A percentile compares a stretch with the other conserved stretches of the same genome.
phyloP scores from a whole-genome alignment of 169 alveolate genomes.

The Plasmodium adleri region DNA sequence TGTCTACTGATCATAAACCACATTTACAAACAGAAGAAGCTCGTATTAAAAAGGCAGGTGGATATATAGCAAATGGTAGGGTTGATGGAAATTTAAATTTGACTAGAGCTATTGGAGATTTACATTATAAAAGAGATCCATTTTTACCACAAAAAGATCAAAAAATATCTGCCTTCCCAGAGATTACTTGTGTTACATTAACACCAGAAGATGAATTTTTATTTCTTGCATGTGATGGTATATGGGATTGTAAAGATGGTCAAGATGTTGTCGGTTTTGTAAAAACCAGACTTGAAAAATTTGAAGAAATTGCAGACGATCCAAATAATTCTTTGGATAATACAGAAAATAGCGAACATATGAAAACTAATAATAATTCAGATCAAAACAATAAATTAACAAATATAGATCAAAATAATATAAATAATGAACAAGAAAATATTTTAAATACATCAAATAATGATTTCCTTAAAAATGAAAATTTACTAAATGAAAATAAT shows the following conservation, averaged over 20 bases:
- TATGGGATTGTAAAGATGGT: conserved; percentile 97
- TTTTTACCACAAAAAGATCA: conserved; percentile 92
- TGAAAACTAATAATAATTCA: conserved; percentile 3
- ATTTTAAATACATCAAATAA: not conserved
- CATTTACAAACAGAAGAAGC: conserved; percentile 93
- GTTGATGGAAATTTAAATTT: conserved; percentile 97
- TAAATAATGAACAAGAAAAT: not conserved
- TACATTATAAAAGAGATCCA: conserved; percentile 94
- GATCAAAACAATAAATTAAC: conserved; percentile 34
- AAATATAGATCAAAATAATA: conserved; percentile 6
- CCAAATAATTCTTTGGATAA: conserved; percentile 6
- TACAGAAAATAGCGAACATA: conserved; percentile 8
- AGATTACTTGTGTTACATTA: conserved; percentile 89
- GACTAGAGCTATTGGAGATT: conserved; percentile 98
- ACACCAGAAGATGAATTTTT: conserved; percentile 94
- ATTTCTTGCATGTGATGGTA: conserved; percentile 99
- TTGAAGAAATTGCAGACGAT: conserved; percentile 30
- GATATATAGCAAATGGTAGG: conserved; percentile 95
- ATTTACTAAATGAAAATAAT: conserved; percentile 4
- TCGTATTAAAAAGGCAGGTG: conserved; percentile 96
- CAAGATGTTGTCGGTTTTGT: conserved; percentile 94
- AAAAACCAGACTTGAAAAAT: conserved; percentile 64
- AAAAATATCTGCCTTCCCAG: conserved; percentile 96
- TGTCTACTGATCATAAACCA: conserved; percentile 99
- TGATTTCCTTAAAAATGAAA: conserved; percentile 17